Conservation (phyloP, 2,329 filamentous ascomycete species). For the Bipolaris zeicola region DNA sequence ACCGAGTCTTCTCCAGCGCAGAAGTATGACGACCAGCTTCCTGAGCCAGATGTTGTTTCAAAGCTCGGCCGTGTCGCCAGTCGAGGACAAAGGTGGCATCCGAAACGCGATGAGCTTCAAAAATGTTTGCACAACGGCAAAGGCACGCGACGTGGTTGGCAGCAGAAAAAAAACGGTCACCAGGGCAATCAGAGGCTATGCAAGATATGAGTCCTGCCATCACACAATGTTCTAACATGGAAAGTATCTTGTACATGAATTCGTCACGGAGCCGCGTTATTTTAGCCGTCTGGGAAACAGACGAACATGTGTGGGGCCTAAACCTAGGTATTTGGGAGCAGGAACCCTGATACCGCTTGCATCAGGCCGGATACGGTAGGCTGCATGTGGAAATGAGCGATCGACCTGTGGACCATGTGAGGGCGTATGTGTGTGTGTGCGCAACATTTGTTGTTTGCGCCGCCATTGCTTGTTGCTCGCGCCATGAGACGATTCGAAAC, state of each 20-base stretch:
- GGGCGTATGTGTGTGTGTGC: slow-evolving; percentile 3
- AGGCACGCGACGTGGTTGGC: slow-evolving; percentile 17
- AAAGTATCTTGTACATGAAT: not conserved
- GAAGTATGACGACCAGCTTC: not conserved
- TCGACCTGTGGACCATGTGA: slow-evolving; percentile 19
- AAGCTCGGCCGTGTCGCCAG: slow-evolving; percentile 13
- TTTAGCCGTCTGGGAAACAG: slow-evolving; percentile 5
- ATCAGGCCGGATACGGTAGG: slow-evolving; percentile 13
- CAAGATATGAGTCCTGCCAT: not conserved
- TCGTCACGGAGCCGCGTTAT: not conserved
- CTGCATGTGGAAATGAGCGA: slow-evolving; percentile 16
- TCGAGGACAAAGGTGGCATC: not conserved
- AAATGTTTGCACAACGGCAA: slow-evolving; percentile 24
- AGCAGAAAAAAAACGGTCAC: not conserved
- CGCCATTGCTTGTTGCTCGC: not conserved
- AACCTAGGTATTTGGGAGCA: not conserved
- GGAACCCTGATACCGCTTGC: slow-evolving; percentile 8
- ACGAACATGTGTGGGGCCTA: slow-evolving; percentile 10
- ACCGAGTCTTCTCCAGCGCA: not conserved
- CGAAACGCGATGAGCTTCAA: slow-evolving; percentile 32
- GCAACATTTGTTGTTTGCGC: slow-evolving; percentile 2
- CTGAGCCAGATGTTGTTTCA: slow-evolving; percentile 19
- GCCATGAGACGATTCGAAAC: slow-evolving; percentile 10
- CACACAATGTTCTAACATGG: not conserved
- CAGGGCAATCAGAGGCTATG: not conserved